phyloP scores from a whole-genome alignment of 495 filamentous ascomycete genomes.

The Talaromyces thailandensis region DNA sequence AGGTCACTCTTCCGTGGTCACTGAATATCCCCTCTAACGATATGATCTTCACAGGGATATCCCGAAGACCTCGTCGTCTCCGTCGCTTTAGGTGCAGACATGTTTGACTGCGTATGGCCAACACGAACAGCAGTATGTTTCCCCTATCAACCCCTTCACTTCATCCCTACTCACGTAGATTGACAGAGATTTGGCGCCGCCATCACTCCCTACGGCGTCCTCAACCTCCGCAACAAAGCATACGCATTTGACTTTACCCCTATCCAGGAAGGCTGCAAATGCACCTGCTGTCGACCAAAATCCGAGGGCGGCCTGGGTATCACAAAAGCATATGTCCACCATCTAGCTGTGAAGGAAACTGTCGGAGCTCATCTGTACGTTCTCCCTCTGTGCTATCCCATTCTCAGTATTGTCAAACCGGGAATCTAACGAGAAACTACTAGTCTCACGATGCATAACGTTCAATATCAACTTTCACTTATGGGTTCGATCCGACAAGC shows the following conservation, averaged over 20 bases:
- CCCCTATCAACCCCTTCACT: background rate
- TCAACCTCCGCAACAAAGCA: conserved; percentile 71
- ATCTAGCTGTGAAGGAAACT: conserved; percentile 88
- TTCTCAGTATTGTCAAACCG: background rate
- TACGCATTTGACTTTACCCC: conserved; percentile 75
- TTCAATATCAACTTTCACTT: conserved; percentile 76
- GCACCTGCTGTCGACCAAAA: conserved; percentile 62
- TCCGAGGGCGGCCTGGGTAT: conserved; percentile 70
- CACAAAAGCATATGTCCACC: conserved; percentile 83
- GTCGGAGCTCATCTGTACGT: conserved; percentile 79
- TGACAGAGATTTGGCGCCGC: conserved; percentile 80
- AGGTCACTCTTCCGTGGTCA: conserved; percentile 9
- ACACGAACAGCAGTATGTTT: conserved; percentile 71
- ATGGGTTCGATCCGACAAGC: conserved; percentile 69
- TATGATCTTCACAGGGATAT: conserved; percentile 50
- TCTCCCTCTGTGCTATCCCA: background rate
- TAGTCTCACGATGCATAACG: conserved; percentile 87
- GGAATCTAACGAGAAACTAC: conserved; percentile 8
- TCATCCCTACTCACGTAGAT: background rate
- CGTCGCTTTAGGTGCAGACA: conserved; percentile 88
- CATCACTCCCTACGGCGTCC: conserved; percentile 66
- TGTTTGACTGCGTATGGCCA: conserved; percentile 99
- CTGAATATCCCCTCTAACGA: background rate
- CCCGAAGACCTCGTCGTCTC: conserved; percentile 91
- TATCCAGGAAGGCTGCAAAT: conserved; percentile 73